Evolutionary conservation across 768 basidiomycete genomes (phyloP), one percentile per base, ranked within the genome.

Genomic region (Tulasnella calospora): DNA sequence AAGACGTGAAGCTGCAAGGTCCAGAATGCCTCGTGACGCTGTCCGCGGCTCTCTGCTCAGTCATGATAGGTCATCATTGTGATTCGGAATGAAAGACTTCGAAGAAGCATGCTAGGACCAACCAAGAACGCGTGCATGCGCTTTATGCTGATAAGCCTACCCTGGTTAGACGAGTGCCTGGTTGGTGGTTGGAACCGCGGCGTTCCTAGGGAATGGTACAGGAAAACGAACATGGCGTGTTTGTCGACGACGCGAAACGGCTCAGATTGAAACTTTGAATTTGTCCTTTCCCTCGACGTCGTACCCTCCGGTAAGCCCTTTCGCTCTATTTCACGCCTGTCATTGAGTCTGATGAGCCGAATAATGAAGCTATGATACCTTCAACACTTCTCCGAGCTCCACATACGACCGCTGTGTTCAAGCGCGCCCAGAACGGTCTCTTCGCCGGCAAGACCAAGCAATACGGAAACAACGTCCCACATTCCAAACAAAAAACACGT

Each of bases 381-480:
- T 83, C 85, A 46, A 77, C 82, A 23, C 81, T 67, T 17, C 61
- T 67, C 61, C 61, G 61, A 67, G 57, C 75, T 15, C 75, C 75
- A 1, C 75, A 72, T 38, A 82, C 90, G 80, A 88, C 92, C 38
- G 88, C 89, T 79, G 91, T 92, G 10, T 94, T 94, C 86, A 95
- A 94, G 83, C 91, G 93, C 61, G 86, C 92, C 1, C 90, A 94
- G 81, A 85, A 89, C 3, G 94, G 94, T 76, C 90, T 96, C 1
- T 95, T 92, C 82, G 93, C 94, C 76, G 94, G 94, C 21, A 92
- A 91, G 83, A 89, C 86, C 76, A 93, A 91, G 81, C 91, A 90
- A 82, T 90, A 90, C 81, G 95, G 95, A 35, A 95, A 96, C 87
- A 95, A 92, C 82, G 94, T 96, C 71, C 94, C 95, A 0, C 92